Base-by-base conservation (phyloP, 2,329 filamentous ascomycete species). In the Leptographium lundbergii region DNA sequence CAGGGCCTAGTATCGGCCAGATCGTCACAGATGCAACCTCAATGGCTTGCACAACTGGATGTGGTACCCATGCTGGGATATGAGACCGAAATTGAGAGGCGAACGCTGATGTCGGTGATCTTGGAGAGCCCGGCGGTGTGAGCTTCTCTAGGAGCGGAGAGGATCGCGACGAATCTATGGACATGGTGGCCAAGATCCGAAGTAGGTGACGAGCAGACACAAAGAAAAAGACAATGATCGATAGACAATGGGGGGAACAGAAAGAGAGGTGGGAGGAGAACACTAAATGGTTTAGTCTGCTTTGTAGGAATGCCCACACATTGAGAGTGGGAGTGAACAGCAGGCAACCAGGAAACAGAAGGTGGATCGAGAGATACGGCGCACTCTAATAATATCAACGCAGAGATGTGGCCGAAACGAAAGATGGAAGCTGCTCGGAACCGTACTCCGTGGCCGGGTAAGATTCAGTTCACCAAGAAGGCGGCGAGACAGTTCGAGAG, bases 131-230 rank as follows among this genome's bases (percentile, higher is more conserved):
- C 7, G 61, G 61, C 7, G 58, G 58, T 17, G 57, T 57, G 52
- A 63, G 51, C 60, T 60, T 60, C 47, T 61, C 60, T 42, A 61
- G 57, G n/a, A 61, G 39, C 25, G 62, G 62, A 1, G 62, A 61
- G 19, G 63, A 63, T 19, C 59, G 59, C n/a, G 60, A 58, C 24
- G 62, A 61, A 24, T 59, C 58, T 17, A 57, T 29, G 9, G 62
- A 63, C 62, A 63, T 62, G 58, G 47, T 58, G 58, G 51, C 29
- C 42, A 7, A 25, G n/a, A 39, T 29, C 36, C 13, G 13, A 47
- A 47, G 36, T 24, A 36, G n/a, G 17, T n/a, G 22, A 29, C 17
- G 39, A 24, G n/a, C 14, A 34, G 36, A 17, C 13, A 19, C 9
- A 11, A 45, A 47, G 51, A 27, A 6, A 39, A 50, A 25, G 19